phyloP scores from a whole-genome alignment of 78 protist species.

The Thecamonas trahens region DNA sequence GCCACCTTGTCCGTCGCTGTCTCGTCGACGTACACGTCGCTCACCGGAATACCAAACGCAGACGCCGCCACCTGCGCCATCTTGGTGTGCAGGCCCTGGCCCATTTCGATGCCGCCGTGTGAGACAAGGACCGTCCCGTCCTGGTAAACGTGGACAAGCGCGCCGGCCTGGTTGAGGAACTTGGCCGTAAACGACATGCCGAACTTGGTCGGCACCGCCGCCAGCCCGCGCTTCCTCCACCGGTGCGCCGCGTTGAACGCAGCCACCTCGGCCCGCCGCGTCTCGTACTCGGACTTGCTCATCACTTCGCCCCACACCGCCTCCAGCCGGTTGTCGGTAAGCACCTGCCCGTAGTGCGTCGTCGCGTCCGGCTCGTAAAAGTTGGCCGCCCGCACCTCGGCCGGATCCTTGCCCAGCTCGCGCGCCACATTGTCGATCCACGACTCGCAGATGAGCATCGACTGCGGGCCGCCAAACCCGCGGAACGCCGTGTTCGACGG shows the following conservation, averaged over 20 bases:
- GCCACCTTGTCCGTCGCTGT: constrained; percentile 74
- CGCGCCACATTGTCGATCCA: constrained; percentile 65
- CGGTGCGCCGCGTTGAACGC: constrained; percentile 74
- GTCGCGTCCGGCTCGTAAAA: constrained; percentile 64
- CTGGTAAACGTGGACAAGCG: constrained; percentile 56
- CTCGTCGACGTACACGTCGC: constrained; percentile 59
- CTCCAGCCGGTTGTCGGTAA: neutral
- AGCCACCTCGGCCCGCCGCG: constrained; percentile 10
- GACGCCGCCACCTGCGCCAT: constrained; percentile 71
- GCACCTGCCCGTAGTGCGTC: constrained; percentile 47
- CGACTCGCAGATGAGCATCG: constrained; percentile 54
- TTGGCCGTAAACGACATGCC: constrained; percentile 79
- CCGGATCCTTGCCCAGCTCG: constrained; percentile 4
- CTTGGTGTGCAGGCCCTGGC: constrained; percentile 93
- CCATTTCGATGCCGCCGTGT: constrained; percentile 97
- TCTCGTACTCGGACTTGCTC: neutral
- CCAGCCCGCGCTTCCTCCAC: constrained; percentile 84
- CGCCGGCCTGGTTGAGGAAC: constrained; percentile 79
- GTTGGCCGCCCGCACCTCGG: constrained; percentile 52
- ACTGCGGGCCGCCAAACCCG: constrained; percentile 96
- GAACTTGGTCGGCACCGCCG: constrained; percentile 72
- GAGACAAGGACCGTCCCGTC: constrained; percentile 91
- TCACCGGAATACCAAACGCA: constrained; percentile 61
- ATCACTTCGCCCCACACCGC: neutral
- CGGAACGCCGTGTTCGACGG: constrained; percentile 93